phyloP scores from a whole-genome alignment of 2,329 filamentous ascomycete species.

The Moelleriella libera region DNA sequence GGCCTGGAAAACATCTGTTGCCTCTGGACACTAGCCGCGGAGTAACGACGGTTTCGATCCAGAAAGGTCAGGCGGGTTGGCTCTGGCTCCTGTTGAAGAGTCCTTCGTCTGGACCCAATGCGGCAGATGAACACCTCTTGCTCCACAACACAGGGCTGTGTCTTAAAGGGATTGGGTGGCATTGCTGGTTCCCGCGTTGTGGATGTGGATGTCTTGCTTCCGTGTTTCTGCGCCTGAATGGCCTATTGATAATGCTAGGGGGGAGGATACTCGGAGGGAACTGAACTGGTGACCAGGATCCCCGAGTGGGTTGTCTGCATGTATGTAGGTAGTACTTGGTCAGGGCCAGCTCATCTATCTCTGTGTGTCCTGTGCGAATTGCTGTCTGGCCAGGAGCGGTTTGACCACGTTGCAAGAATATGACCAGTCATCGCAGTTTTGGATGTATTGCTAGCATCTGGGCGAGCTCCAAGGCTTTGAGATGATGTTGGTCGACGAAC shows the following conservation, averaged over 20 bases:
- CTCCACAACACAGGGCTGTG: conserved; percentile 2
- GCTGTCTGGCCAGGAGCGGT: neutral
- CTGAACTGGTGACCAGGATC: neutral
- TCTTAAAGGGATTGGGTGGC: neutral
- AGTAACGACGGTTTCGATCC: neutral
- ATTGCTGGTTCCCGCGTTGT: neutral
- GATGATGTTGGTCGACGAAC: too few species aligned
- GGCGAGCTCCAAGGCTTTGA: too few species aligned
- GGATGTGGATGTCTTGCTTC: conserved; percentile 1
- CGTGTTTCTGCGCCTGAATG: conserved; percentile 1
- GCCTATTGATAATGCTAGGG: neutral
- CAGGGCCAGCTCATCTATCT: neutral
- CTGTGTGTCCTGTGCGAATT: neutral
- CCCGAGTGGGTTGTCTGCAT: neutral
- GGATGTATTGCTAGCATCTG: too few species aligned
- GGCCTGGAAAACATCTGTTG: too few species aligned
- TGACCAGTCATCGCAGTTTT: too few species aligned
- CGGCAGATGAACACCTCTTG: neutral
- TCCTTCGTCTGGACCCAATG: neutral
- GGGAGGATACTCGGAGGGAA: neutral
- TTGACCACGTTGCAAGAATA: too few species aligned
- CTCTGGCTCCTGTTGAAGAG: neutral
- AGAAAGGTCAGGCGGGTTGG: neutral
- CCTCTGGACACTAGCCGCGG: too few species aligned
- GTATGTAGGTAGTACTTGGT: neutral